Conservation (phyloP, 306 rosid species). For the Rubus idaeus region DNA sequence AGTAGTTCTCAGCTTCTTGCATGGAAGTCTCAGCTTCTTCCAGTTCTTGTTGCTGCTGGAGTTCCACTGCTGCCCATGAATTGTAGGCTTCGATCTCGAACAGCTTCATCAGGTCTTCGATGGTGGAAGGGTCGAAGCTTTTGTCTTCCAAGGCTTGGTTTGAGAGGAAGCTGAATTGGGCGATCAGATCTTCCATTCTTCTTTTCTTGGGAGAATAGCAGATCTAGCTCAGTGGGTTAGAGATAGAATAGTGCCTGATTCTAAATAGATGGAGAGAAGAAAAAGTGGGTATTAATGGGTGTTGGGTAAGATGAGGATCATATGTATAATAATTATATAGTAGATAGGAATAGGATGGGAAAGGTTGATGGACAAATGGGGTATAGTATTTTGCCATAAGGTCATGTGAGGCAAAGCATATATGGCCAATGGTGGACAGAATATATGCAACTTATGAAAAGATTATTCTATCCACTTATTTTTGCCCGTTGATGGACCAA, state of each 20-base stretch:
- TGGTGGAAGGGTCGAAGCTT: slow-evolving; percentile 73
- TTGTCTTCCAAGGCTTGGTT: slow-evolving; percentile 68
- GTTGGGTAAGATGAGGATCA: neutral
- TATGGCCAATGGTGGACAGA: neutral
- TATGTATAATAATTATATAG: neutral
- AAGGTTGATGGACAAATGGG: neutral
- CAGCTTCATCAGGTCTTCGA: slow-evolving; percentile 76
- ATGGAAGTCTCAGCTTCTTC: slow-evolving; percentile 55
- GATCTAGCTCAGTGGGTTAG: neutral
- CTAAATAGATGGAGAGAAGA: neutral
- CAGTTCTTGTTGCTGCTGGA: slow-evolving; percentile 49
- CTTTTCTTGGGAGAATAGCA: neutral
- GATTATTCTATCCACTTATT: too few relatives aligned
- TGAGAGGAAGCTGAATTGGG: slow-evolving; percentile 72
- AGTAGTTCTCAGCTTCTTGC: slow-evolving; percentile 63
- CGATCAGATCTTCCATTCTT: slow-evolving; percentile 69
- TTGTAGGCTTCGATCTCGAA: slow-evolving; percentile 95
- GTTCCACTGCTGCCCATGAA: slow-evolving; percentile 84
- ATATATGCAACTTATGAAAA: too few relatives aligned
- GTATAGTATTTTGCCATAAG: neutral
- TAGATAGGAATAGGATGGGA: neutral
- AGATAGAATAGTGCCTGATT: neutral
- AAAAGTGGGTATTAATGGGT: neutral
- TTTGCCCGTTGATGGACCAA: too few relatives aligned
- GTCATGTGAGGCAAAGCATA: neutral